A percentile compares a stretch with the other conserved stretches of the same genome.
Conservation (phyloP, 129 eudicot genomes). For the Calendula officinalis region DNA sequence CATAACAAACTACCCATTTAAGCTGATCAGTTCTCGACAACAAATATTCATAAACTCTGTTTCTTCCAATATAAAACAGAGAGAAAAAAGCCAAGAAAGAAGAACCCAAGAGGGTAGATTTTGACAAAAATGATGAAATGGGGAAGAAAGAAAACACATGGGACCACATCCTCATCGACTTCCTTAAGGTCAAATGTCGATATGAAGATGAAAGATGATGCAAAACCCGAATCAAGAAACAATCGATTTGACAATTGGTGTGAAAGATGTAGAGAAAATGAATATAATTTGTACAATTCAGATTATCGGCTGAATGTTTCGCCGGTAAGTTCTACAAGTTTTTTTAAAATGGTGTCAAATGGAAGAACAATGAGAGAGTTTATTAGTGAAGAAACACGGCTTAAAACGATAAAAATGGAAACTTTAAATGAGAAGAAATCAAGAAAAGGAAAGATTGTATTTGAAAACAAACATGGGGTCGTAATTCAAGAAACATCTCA, state of each 20-base stretch:
- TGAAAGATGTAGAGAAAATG: constrained; percentile 25
- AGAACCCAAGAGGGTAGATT: constrained; percentile 1
- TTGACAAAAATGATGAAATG: constrained; percentile 19
- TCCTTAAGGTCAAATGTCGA: constrained; percentile 37
- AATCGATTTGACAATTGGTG: background rate
- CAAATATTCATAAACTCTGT: constrained; percentile 18
- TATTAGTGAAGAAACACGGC: constrained; percentile 20
- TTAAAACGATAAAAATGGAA: background rate
- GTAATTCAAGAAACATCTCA: constrained; percentile 21
- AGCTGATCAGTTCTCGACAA: background rate
- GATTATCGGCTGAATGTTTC: constrained; percentile 34
- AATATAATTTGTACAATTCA: constrained; percentile 24
- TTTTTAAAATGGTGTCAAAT: constrained; percentile 19
- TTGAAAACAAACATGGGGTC: constrained; percentile 27
- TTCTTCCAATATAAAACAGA: constrained; percentile 4
- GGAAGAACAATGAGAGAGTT: constrained; percentile 40
- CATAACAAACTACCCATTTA: constrained; percentile 25
- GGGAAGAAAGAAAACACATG: constrained; percentile 23
- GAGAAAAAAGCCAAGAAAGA: background rate
- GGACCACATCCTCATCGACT: constrained; percentile 39
- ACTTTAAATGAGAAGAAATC: constrained; percentile 15
- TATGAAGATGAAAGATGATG: constrained; percentile 35
- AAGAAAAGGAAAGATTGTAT: no score
- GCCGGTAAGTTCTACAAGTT: constrained; percentile 26
- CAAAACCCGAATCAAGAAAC: constrained; percentile 13